Conservation (phyloP, 345 rosid genomes). For the Hibiscus syriacus region DNA sequence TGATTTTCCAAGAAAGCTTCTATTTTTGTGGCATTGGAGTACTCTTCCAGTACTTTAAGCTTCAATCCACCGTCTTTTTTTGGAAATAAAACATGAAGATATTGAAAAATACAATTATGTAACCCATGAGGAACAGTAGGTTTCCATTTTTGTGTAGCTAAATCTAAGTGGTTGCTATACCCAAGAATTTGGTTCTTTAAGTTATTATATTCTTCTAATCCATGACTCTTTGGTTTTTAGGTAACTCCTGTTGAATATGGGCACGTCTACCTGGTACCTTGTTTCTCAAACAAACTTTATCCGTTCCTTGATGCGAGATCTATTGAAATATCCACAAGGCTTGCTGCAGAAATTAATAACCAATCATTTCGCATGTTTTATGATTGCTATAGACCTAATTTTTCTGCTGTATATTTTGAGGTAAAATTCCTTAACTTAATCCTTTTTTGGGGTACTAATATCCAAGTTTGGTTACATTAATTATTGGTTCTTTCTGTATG, state of each 20-base stretch:
- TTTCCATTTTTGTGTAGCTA: not conserved
- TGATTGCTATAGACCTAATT: constrained; percentile 11
- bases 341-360: constrained; percentile 28
- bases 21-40: not conserved
- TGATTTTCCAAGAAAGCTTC: too few relatives aligned
- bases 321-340: constrained; percentile 20
- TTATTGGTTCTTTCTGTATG: not conserved
- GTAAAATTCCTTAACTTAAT: constrained; percentile 4
- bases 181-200: not conserved
- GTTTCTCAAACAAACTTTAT: constrained; percentile 13
- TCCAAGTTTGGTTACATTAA: not conserved
- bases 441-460: not conserved
- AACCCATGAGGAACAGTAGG: not conserved
- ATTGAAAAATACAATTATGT: not conserved
- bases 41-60: not conserved
- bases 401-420: constrained; percentile 23
- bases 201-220: constrained; percentile 11
- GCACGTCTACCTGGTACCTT: constrained; percentile 29
- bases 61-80: not conserved
- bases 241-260: constrained; percentile 32
- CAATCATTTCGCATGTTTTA: constrained; percentile 23
- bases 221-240: constrained; percentile 14
- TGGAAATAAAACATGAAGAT: not conserved
- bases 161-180: not conserved
- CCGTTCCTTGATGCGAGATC: constrained; percentile 18